Conservation (phyloP, 1,139 yeast species). For the Tardiomyces blankii region DNA sequence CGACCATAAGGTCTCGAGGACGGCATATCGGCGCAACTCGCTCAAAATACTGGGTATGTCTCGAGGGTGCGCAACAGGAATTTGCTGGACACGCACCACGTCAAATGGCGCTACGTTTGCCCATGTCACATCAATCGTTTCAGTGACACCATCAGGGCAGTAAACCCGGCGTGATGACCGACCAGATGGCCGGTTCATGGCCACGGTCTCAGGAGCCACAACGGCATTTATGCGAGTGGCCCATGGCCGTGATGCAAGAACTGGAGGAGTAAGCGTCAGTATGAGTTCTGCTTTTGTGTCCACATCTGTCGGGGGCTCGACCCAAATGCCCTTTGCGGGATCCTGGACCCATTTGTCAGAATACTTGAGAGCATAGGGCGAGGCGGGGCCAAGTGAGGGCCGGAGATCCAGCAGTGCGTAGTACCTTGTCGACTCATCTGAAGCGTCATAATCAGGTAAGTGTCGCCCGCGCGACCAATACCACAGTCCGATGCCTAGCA, state of each 20-base stretch:
- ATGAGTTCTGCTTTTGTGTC: slow-evolving; percentile 23
- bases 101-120: slow-evolving; percentile 21
- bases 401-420: slow-evolving; percentile 10
- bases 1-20: neutral
- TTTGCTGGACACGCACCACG: slow-evolving; percentile 18
- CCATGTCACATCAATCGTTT: slow-evolving; percentile 14
- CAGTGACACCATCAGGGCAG: slow-evolving; percentile 1
- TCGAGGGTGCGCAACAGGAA: slow-evolving; percentile 24
- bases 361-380: slow-evolving; percentile 13
- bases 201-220: slow-evolving; percentile 2
- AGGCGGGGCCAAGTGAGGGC: slow-evolving; percentile 9
- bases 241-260: slow-evolving; percentile 14
- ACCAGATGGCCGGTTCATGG: slow-evolving; percentile 6
- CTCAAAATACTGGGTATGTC: slow-evolving; percentile 9
- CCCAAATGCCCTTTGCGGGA: slow-evolving; percentile 14
- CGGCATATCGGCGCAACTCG: slow-evolving; percentile 6
- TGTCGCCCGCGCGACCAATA: slow-evolving; percentile 16
- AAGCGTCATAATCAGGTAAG: neutral
- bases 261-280: slow-evolving; percentile 23
- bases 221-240: slow-evolving; percentile 17
- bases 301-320: slow-evolving; percentile 14
- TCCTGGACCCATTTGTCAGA: slow-evolving; percentile 18
- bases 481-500: slow-evolving; percentile 23
- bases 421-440: neutral
- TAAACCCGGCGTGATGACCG: slow-evolving; percentile 3